Conservation (phyloP, 768 basidiomycete genomes). For the Cytidiella melzeri region DNA sequence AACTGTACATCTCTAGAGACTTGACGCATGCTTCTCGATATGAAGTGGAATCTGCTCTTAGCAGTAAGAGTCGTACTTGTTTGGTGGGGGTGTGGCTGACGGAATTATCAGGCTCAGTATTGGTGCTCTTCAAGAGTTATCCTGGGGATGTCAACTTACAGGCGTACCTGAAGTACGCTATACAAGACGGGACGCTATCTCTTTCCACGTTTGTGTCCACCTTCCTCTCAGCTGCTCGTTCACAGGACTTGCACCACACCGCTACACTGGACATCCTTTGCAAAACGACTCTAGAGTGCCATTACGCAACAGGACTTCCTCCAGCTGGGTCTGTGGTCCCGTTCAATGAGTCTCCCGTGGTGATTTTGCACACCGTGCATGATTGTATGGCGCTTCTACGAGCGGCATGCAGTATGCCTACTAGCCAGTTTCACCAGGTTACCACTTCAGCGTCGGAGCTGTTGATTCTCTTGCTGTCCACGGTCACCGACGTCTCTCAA, state of each 20-base stretch:
- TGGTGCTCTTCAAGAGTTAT: slow-evolving; percentile 60
- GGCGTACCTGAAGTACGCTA: slow-evolving; percentile 55
- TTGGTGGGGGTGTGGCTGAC: no score
- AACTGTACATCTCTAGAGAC: slow-evolving; percentile 51
- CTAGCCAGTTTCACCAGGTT: slow-evolving; percentile 52
- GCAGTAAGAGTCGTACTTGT: slow-evolving; percentile 42
- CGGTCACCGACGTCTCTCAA: slow-evolving; percentile 54
- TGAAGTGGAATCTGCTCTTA: slow-evolving; percentile 49
- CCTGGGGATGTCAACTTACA: slow-evolving; percentile 67
- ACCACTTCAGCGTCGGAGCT: slow-evolving; percentile 58
- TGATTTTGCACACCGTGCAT: slow-evolving; percentile 48
- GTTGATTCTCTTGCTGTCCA: slow-evolving; percentile 53
- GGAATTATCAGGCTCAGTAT: slow-evolving; percentile 50
- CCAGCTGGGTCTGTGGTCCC: slow-evolving; percentile 52
- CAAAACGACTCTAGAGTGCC: slow-evolving; percentile 54
- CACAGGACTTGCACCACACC: slow-evolving; percentile 54
- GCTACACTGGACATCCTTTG: slow-evolving; percentile 70
- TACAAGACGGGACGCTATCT: slow-evolving; percentile 51
- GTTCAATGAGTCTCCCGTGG: slow-evolving; percentile 40
- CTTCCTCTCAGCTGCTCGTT: slow-evolving; percentile 61
- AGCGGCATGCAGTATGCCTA: slow-evolving; percentile 45
- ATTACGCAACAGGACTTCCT: slow-evolving; percentile 51
- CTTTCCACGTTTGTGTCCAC: slow-evolving; percentile 55
- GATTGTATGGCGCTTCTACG: slow-evolving; percentile 56
- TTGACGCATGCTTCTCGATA: slow-evolving; percentile 32